phyloP scores from a whole-genome alignment of 2,329 filamentous ascomycete species.

The Lecanicillium sp. region DNA sequence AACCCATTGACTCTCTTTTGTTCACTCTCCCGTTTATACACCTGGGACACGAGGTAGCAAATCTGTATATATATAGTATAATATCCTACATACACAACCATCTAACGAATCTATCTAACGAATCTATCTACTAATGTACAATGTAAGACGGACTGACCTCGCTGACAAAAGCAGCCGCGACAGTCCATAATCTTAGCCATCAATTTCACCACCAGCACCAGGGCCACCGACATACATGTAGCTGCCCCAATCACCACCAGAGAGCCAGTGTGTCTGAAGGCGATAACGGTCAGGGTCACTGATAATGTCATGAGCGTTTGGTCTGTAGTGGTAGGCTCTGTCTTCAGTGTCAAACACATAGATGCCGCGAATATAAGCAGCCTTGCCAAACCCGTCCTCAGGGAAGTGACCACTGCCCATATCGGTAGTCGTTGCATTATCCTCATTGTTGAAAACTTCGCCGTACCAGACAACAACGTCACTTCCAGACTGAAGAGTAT shows the following conservation, averaged over 20 bases:
- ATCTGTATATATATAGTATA: too few relatives aligned
- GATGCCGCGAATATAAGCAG: constrained; percentile 11
- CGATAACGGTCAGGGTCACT: constrained; percentile 12
- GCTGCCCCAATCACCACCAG: constrained; percentile 12
- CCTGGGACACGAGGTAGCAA: too few relatives aligned
- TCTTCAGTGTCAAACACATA: constrained; percentile 5
- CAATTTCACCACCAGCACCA: constrained; percentile 13
- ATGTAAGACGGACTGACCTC: too few relatives aligned
- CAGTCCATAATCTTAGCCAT: constrained; percentile 6
- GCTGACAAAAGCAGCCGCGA: too few relatives aligned
- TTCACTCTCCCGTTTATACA: too few relatives aligned
- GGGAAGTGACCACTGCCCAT: constrained; percentile 14
- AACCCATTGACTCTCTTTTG: too few relatives aligned
- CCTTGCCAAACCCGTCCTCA: constrained; percentile 6
- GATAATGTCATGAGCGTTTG: constrained; percentile 6
- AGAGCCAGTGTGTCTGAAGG: constrained; percentile 9
- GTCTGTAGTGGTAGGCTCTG: constrained; percentile 1
- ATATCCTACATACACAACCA: too few relatives aligned
- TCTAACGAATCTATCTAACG: too few relatives aligned
- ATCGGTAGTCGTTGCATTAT: constrained; percentile 9
- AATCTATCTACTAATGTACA: too few relatives aligned
- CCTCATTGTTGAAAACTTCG: constrained; percentile 12
- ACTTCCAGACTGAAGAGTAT: constrained; percentile 8
- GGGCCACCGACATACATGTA: constrained; percentile 13
- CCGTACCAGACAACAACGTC: constrained; percentile 11